Conservation (phyloP, 768 basidiomycete genomes). For the Mycena vitilis region DNA sequence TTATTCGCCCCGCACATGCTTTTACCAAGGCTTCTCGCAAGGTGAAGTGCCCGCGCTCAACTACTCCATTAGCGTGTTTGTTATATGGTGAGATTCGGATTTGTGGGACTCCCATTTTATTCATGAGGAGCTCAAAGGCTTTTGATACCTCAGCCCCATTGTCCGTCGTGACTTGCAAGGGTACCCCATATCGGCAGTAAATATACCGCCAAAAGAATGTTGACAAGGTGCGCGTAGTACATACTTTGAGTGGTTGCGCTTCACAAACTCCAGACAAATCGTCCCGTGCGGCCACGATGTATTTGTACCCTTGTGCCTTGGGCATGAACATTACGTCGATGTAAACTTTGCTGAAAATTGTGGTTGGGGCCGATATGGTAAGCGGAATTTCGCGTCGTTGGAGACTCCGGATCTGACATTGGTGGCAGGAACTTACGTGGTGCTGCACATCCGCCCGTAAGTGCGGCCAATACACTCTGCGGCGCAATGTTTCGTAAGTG, state of each 20-base stretch:
- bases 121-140: background rate
- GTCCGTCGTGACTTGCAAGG: background rate
- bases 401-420: conserved; percentile 39
- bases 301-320: background rate
- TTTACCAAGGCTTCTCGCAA: background rate
- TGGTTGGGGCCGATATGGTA: background rate
- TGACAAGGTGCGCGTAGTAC: background rate
- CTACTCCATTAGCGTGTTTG: background rate
- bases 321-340: conserved; percentile 1
- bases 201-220: background rate
- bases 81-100: background rate
- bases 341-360: background rate
- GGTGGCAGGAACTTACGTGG: conserved; percentile 42
- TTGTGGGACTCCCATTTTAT: background rate
- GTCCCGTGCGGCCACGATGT: background rate
- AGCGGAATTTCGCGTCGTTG: conserved; percentile 33
- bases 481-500: background rate
- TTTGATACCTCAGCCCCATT: background rate
- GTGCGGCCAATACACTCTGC: conserved; percentile 10
- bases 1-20: background rate
- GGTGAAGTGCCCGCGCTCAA: background rate
- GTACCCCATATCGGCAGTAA: background rate
- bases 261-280: background rate
- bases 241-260: background rate
- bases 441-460: conserved; percentile 35